Conservation (phyloP, 345 rosid species). For the Populus davidiana region DNA sequence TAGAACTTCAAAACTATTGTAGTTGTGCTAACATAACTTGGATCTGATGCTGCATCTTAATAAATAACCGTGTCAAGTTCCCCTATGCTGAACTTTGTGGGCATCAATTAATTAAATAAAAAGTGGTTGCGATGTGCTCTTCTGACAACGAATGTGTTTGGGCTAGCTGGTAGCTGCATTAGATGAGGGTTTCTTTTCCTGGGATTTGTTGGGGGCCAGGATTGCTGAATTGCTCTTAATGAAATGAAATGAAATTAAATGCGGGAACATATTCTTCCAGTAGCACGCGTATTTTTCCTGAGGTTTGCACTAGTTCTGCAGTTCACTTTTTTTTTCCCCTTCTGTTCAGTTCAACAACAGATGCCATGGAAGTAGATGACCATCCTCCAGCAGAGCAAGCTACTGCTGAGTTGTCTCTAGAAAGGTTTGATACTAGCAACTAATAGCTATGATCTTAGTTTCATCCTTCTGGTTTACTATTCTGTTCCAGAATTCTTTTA, state of each 20-base stretch:
- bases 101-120: neutral
- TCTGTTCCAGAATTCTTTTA: neutral
- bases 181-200: no score
- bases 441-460: neutral
- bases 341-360: conserved; percentile 19
- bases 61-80: neutral
- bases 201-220: no score
- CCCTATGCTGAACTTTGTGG: neutral
- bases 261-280: no score
- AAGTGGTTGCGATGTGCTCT: no score
- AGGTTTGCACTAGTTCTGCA: neutral
- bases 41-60: neutral
- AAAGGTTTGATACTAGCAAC: conserved; percentile 44
- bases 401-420: conserved; percentile 43
- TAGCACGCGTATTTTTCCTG: neutral
- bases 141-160: no score
- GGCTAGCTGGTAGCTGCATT: no score
- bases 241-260: no score
- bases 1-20: neutral
- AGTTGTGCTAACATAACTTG: neutral
- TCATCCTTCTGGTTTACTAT: neutral
- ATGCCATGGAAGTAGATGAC: conserved; percentile 86
- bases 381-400: conserved; percentile 44
- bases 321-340: neutral
- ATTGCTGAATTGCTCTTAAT: no score